Evolutionary conservation across 129 eudicot species (phyloP), one percentile per base, ranked within the genome.

Genomic region (Centrapalus pauciflorus): DNA sequence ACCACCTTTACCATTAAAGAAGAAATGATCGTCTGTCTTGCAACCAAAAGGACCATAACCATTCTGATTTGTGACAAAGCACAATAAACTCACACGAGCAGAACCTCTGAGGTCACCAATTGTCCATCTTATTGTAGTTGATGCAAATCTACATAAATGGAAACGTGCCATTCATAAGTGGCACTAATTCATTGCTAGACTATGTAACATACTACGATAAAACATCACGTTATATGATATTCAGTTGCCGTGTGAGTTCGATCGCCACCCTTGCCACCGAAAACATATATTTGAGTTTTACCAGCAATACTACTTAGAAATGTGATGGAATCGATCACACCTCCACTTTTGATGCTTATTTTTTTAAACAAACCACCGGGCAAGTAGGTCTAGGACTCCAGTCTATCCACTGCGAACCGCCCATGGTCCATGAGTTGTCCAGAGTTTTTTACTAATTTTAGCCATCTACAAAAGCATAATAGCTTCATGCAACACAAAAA

Each of bases 1-100:
- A 4, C 66, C 76, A 11, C 67, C 59, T 32, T 38, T 26, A 13
- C 51, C 25, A 1, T 75, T 51, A 40, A 57, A 25, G 9, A 73
- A 54, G 23, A 74, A 74, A 5, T 41, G 46, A 21, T 6, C 3
- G 11, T 58, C 64, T 2, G 11, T 23, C 5, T 21, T 32, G 1
- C 1, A 3, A 9, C 84, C 84, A 48, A 41, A 74, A 1, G 80
- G 84, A 4, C 81, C 84, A 50, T 75, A 80, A 7, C 5, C 10
- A 1, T 17, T 62, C 23, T 16, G 33, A 40, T 80, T 75, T 6
- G 72, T 80, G 24, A 5, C 40, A 9, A 80, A 74, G 11, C 38
- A 17, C 20, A 80, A 41, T 4, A 74, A 80, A 19, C 1, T 49
- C 26, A 80, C 55, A 1, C 35, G 20, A 0, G 1, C 56, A 10